phyloP scores from a whole-genome alignment of 345 rosid genomes.

The Moricandia arvensis region DNA sequence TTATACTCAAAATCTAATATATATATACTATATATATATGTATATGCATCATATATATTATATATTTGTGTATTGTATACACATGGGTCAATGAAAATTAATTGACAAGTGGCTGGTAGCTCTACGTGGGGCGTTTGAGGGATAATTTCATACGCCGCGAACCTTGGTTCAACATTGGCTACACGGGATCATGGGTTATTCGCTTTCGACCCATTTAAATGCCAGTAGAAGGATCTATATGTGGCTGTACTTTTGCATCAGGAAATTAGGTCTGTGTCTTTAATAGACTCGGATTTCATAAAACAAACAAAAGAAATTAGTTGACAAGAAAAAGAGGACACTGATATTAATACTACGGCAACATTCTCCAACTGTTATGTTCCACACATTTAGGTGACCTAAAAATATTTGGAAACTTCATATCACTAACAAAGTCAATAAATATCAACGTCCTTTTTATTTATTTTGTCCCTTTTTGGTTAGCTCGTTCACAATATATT shows the following conservation, averaged over 20 bases:
- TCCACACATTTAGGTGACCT: conserved; percentile 28
- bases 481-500: not conserved
- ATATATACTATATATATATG: not conserved
- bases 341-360: conserved; percentile 9
- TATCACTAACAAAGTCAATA: conserved; percentile 9
- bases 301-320: too few species aligned
- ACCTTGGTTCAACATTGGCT: too few species aligned
- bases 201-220: too few species aligned
- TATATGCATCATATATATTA: not conserved
- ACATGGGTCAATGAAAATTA: not conserved
- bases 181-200: too few species aligned
- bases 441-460: not conserved
- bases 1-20: not conserved
- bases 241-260: too few species aligned
- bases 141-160: too few species aligned
- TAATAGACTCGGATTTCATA: too few species aligned
- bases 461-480: not conserved
- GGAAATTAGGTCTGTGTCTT: too few species aligned
- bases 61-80: not conserved
- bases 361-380: conserved; percentile 13
- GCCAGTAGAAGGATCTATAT: too few species aligned
- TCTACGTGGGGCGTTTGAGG: too few species aligned
- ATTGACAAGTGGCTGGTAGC: too few species aligned
- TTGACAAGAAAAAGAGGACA: conserved; percentile 1
- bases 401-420: conserved; percentile 13